Base-by-base conservation (phyloP, 306 rosid genomes). In the Fragaria ananassa region DNA sequence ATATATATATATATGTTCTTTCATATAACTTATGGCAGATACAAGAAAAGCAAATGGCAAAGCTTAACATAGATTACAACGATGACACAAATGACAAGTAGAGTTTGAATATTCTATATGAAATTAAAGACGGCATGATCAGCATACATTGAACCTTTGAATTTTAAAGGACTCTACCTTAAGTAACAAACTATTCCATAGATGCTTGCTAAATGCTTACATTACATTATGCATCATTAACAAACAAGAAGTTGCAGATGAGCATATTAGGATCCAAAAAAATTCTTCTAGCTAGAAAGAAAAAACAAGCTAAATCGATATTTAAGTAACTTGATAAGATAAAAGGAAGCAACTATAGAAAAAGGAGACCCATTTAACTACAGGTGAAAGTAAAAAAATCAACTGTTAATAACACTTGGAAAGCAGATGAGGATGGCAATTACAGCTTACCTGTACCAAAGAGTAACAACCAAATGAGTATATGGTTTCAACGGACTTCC, bases 401-500 rank as follows among this genome's bases (percentile, higher is more conserved):
- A 41, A 41, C 8, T 44, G 49, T 17, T 31, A 19, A 23, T 35
- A 25, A 23, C 13, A 10, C 0, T 34, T 60, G 3, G 19, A 45
- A 75, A 9, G 69, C 10, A 62, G 37, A 73, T 51, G 29, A 3
- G 41, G 27, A 12, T 25, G 34, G 71, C 21, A 14, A 39, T 57
- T 72, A 74, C 39, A 49, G 72, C 97, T 84, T 53, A 96, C 99
- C 99, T 92, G 89, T 96, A 96, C 99, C 99, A 96, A 83, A 96
- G 99, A 69, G 99, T 96, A 78, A 96, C 99, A 75, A 96, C 99
- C 88, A 96, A 82, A 79, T 96, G 99, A 7, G 99, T 96, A 84
- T 96, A 96, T 3, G 98, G 93, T 80, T 96, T 96, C 93, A 96
- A 76, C 13, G 99, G 99, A 84, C 98, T 96, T 81, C 99, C 99